phyloP scores from a whole-genome alignment of 495 filamentous ascomycete genomes.

The Hyaloscypha variabilis region DNA sequence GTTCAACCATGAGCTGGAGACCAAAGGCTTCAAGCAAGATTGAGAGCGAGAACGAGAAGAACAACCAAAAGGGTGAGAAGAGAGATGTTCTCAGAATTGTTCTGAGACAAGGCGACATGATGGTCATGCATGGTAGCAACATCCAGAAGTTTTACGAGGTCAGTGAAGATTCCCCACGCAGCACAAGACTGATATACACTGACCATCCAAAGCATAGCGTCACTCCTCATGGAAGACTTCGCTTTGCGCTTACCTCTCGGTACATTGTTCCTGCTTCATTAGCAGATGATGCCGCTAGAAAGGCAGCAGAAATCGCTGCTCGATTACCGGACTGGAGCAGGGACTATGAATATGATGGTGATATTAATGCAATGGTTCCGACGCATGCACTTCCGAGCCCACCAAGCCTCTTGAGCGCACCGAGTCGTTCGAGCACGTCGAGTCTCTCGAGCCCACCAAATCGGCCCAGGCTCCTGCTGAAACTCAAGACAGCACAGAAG shows the following conservation, averaged over 20 bases:
- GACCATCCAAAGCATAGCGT: slow-evolving; percentile 60
- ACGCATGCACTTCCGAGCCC: too few species aligned
- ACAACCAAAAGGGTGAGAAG: slow-evolving; percentile 25
- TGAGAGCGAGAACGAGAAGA: slow-evolving; percentile 31
- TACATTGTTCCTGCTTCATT: slow-evolving; percentile 42
- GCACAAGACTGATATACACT: slow-evolving; percentile 17
- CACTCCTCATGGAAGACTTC: slow-evolving; percentile 53
- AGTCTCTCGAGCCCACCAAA: too few species aligned
- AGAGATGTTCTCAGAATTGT: slow-evolving; percentile 37
- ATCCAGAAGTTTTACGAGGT: slow-evolving; percentile 79
- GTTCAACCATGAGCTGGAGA: slow-evolving; percentile 68
- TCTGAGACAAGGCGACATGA: slow-evolving; percentile 76
- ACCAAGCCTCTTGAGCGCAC: too few species aligned
- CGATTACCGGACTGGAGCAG: not conserved
- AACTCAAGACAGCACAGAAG: too few species aligned
- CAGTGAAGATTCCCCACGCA: slow-evolving; percentile 29
- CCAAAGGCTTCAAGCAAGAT: slow-evolving; percentile 63
- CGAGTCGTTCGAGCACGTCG: too few species aligned
- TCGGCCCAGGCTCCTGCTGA: too few species aligned
- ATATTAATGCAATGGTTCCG: not conserved
- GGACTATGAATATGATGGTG: not conserved
- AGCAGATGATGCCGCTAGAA: not conserved
- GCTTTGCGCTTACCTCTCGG: slow-evolving; percentile 68
- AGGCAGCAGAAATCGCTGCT: not conserved
- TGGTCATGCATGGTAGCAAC: slow-evolving; percentile 76